phyloP scores from a whole-genome alignment of 257 asterid genomes.

The Solanum pinnatisectum region DNA sequence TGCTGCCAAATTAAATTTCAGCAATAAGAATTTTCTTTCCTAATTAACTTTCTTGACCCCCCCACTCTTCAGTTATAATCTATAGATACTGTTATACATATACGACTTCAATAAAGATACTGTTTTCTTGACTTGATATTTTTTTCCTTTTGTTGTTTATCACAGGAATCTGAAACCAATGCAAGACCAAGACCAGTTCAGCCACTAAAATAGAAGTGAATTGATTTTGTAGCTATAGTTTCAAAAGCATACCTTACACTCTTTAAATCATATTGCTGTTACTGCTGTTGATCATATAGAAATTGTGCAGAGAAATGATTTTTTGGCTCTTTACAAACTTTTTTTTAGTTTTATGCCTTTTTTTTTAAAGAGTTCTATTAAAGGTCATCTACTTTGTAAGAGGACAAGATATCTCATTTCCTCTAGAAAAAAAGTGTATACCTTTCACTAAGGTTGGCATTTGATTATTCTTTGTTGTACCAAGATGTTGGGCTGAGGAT shows the following conservation, averaged over 20 bases:
- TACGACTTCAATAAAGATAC: background rate
- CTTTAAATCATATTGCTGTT: background rate
- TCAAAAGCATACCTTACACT: background rate
- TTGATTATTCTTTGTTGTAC: background rate
- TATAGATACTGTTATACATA: background rate
- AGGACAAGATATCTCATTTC: background rate
- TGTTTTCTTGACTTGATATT: background rate
- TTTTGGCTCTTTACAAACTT: background rate
- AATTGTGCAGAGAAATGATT: background rate
- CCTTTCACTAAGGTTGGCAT: background rate
- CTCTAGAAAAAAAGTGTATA: background rate
- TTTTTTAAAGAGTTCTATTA: background rate
- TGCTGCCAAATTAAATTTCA: background rate
- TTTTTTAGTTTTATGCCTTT: too few relatives aligned
- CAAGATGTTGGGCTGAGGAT: background rate
- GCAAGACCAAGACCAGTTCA: background rate
- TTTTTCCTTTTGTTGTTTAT: background rate
- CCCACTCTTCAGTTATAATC: background rate
- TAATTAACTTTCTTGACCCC: background rate
- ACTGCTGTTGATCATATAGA: background rate
- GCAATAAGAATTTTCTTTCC: background rate
- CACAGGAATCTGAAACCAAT: background rate
- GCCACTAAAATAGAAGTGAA: background rate
- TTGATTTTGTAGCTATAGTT: background rate
- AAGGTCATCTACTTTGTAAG: background rate